Evolutionary conservation across 1,284 basidiomycete species (phyloP), one percentile per base, ranked within the genome.

Genomic region (Cystobasidium sp.): DNA sequence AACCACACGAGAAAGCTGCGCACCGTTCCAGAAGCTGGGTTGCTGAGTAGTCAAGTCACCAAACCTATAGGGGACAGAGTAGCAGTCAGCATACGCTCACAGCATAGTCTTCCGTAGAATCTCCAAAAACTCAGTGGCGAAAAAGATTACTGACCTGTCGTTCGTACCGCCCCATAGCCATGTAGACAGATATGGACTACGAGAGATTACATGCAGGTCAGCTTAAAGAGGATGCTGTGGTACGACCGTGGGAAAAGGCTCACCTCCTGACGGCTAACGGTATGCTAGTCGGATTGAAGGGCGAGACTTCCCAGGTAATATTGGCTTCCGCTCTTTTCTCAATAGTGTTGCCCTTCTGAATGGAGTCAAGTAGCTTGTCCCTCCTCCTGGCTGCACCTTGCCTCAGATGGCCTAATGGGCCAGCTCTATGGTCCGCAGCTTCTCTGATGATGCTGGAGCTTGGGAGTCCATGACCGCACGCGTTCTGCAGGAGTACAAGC

Each of bases 1-100:
- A 5, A 31, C 31, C 31, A 31, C 5, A 31, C 5, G 44, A 18
- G 16, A 43, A n/a, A 22, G n/a, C 18, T 22, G 31, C 66, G 20
- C 37, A 64, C 74, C 74, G 56, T 75, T 75, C 74, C 74, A 75
- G 55, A 75, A 75, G 22, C 58, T 64, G 20, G 64, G 61, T 20
- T 66, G 62, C 55, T 68, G 70, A 3, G 64, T 61, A 24, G 72
- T 64, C 43, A 74, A 66, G 41, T 62, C 55, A 9, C 53, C 61
- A 20, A 56, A 66, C 1, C 64, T 66, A 31, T 5, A 31, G 31
- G 31, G 51, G 12, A 12, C 1, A 12, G 2, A 41, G 18, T 12
- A 24, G 1, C 10, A 12, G 9, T 31, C 10, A 12, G 9, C 52
- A 53, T 31, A n/a, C 39, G 31, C 1, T 59, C 56, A 41, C 37